Percentiles rank a stretch among this genome's conserved stretches.
Conservation (phyloP, 192 early-diverging fungal genomes). For the Backusella mclennaniae region DNA sequence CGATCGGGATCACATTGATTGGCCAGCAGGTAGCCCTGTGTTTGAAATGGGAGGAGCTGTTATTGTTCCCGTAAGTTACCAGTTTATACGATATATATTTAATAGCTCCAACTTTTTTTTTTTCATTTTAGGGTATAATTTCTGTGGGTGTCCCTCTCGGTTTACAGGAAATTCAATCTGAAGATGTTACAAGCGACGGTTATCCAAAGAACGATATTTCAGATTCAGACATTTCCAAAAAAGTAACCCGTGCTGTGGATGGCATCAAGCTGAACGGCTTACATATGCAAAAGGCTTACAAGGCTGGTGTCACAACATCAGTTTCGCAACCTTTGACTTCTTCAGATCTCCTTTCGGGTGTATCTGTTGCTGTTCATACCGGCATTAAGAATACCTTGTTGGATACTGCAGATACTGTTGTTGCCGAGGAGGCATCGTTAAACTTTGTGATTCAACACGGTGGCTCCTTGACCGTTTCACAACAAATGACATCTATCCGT, state of each 20-base stretch:
- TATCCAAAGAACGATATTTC: slow-evolving; percentile 24
- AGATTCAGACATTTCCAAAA: slow-evolving; percentile 23
- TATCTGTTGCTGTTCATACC: slow-evolving; percentile 63
- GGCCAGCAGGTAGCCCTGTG: slow-evolving; percentile 27
- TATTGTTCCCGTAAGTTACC: slow-evolving; percentile 48
- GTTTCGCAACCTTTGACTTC: slow-evolving; percentile 51
- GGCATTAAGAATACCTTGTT: slow-evolving; percentile 50
- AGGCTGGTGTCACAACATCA: slow-evolving; percentile 56
- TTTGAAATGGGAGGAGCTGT: slow-evolving; percentile 60
- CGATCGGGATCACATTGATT: slow-evolving; percentile 28
- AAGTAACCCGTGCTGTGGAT: slow-evolving; percentile 51
- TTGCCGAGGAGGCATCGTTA: slow-evolving; percentile 57
- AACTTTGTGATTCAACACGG: slow-evolving; percentile 52
- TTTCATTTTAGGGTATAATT: slow-evolving; percentile 44
- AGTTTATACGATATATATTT: not conserved
- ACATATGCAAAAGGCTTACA: slow-evolving; percentile 55
- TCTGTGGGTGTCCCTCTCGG: slow-evolving; percentile 57
- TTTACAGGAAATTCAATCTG: slow-evolving; percentile 62
- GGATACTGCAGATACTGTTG: slow-evolving; percentile 38
- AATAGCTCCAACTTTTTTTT: not conserved
- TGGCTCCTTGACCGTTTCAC: slow-evolving; percentile 44
- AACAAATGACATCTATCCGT: slow-evolving; percentile 52
- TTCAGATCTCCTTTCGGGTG: slow-evolving; percentile 50
- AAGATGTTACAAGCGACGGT: slow-evolving; percentile 61
- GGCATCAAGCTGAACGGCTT: slow-evolving; percentile 63